Evolutionary conservation across 1,139 yeast species (phyloP), one percentile per base, ranked within the genome.

Genomic region (Trichomonascaceae sp.): DNA sequence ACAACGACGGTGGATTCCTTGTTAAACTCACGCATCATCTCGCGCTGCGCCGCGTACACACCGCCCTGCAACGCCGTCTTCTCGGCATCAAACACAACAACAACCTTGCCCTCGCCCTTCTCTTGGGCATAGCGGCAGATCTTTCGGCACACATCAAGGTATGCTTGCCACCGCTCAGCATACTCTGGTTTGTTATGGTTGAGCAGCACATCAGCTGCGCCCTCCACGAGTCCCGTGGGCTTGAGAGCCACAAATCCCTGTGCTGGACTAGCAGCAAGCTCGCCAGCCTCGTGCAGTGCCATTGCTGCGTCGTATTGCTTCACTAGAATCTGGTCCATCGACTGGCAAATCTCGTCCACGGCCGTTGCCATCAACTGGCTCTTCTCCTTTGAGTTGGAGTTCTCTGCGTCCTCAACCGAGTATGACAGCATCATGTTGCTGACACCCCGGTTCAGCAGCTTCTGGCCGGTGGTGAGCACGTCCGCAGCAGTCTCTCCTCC

Each of bases 401-500:
- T 67, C 45, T 82, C 84, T 39, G 95, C 77, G 37, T 92, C 94
- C 59, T 89, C 98, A 36, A 85, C 85, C 14, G 96, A 84, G 57
- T 85, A 74, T 3, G 92, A 77, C 27, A 87, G 66, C 94, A 89
- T 85, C 93, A 85, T 82, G 62, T 87, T 87, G 46, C 81, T 74
- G 51, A 85, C 79, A 11, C 93, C 93, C 42, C 93, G 67, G 37
- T 67, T 57, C 37, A 72, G 64, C 44, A 89, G 65, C 41, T 73
- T 64, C 35, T 65, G 62, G 36, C 93, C 94, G 4, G 93, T 78
- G 35, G 64, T 56, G 37, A 71, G 65, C 16, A 85, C 92, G 44
- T 85, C 80, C 8, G 58, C 59, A 38, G 76, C 67, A 35, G 71
- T 74, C 48, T 81, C 93, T 34, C 98, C 98, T 26, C 97, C 97